Evolutionary conservation across 345 rosid genomes (phyloP).

Genomic region (Sonneratia alba): DNA sequence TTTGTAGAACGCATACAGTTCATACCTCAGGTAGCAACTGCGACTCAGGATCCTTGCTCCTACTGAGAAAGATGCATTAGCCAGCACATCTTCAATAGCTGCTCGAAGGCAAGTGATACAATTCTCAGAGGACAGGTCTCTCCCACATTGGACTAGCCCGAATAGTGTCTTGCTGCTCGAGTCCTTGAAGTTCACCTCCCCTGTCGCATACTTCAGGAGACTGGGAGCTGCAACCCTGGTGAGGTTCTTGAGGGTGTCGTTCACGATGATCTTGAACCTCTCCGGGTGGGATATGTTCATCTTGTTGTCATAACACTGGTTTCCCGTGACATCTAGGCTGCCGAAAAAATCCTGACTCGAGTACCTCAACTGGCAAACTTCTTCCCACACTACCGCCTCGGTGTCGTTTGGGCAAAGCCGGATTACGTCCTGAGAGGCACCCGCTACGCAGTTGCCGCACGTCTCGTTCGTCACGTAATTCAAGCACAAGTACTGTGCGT

Average conservation of each 20-base stretch:
- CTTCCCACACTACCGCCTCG: constrained; percentile 26
- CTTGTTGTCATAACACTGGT: not conserved
- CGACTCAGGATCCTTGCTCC: constrained; percentile 9
- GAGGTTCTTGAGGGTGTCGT: constrained; percentile 4
- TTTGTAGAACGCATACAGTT: constrained; percentile 2
- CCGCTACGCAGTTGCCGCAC: not conserved
- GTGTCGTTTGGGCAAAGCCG: not conserved
- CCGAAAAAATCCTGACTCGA: constrained; percentile 13
- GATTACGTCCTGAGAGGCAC: not conserved
- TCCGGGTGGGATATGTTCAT: constrained; percentile 5
- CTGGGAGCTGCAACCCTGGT: constrained; percentile 10
- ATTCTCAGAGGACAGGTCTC: constrained; percentile 13
- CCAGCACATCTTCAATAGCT: constrained; percentile 18
- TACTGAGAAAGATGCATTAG: not conserved
- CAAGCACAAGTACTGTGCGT: not conserved
- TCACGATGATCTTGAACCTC: constrained; percentile 7
- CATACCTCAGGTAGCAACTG: constrained; percentile 8
- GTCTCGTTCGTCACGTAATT: not conserved
- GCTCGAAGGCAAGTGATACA: constrained; percentile 17
- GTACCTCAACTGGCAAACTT: constrained; percentile 29
- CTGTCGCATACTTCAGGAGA: constrained; percentile 21
- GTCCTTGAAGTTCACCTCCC: constrained; percentile 9
- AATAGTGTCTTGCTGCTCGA: constrained; percentile 10
- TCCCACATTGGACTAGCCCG: constrained; percentile 30
- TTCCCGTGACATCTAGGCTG: constrained; percentile 17